Evolutionary conservation across 805 yeast species (phyloP).

Genomic region (Candida parachauliodes): DNA sequence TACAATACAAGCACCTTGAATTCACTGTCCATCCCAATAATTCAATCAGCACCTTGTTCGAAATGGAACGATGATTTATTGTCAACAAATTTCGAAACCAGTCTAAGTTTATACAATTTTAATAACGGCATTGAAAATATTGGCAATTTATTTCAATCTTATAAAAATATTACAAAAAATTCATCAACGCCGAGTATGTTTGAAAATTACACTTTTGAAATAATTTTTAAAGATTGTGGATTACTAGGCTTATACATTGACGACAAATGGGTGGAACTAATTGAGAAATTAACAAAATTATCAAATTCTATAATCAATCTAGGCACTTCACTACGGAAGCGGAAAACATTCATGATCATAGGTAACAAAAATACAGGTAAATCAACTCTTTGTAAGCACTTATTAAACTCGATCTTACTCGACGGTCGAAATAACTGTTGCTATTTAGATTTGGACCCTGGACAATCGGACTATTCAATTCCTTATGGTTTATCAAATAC

Average conservation of each 20-base stretch:
- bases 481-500: slow-evolving; percentile 70
- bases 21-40: slow-evolving; percentile 40
- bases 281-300: slow-evolving; percentile 3
- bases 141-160: slow-evolving; percentile 40
- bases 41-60: slow-evolving; percentile 13
- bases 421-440: slow-evolving; percentile 31
- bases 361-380: slow-evolving; percentile 82
- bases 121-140: slow-evolving; percentile 45
- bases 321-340: slow-evolving; percentile 5
- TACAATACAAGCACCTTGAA: slow-evolving; percentile 26
- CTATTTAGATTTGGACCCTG: slow-evolving; percentile 81
- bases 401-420: slow-evolving; percentile 47
- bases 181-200: slow-evolving; percentile 13
- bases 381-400: slow-evolving; percentile 59
- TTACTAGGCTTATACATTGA: slow-evolving; percentile 17
- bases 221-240: slow-evolving; percentile 25
- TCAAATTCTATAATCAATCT: slow-evolving; percentile 1
- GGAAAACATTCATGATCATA: slow-evolving; percentile 37
- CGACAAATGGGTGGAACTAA: slow-evolving; percentile 10
- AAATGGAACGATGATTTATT: not conserved
- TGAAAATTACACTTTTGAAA: slow-evolving; percentile 36
- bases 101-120: slow-evolving; percentile 33
- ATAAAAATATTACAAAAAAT: slow-evolving; percentile 35
- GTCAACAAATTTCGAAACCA: slow-evolving; percentile 10
- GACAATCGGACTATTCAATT: slow-evolving; percentile 73